Conservation (phyloP, 2,329 filamentous ascomycete genomes). For the Neobulgaria alba region DNA sequence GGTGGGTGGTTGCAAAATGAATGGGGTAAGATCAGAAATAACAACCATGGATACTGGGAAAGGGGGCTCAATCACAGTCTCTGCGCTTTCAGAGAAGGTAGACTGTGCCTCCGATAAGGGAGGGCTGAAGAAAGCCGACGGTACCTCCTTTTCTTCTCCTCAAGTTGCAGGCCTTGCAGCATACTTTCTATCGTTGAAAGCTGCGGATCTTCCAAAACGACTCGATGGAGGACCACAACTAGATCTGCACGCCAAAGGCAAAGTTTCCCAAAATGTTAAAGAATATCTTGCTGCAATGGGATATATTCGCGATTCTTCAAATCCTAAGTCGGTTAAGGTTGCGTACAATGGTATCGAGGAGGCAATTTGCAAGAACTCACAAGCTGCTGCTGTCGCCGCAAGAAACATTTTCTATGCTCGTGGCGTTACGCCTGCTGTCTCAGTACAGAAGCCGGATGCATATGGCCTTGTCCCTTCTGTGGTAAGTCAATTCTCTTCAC, state of each 20-base stretch:
- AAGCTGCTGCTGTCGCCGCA: too few species aligned
- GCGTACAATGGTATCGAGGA: constrained; percentile 5
- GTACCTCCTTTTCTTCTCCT: constrained; percentile 3
- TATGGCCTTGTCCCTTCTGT: too few species aligned
- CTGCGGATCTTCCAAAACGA: neutral
- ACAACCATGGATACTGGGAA: neutral
- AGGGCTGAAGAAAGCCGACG: neutral
- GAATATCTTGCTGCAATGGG: constrained; percentile 1
- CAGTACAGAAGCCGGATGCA: too few species aligned
- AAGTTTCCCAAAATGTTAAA: constrained; percentile 1
- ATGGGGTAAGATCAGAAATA: neutral
- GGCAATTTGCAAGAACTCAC: too few species aligned
- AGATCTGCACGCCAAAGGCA: constrained; percentile 4
- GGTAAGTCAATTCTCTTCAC: too few species aligned
- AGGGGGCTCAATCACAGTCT: constrained; percentile 1
- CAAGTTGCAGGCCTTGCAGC: constrained; percentile 4
- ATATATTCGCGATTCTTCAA: neutral
- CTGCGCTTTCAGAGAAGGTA: constrained; percentile 1
- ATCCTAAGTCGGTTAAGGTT: neutral
- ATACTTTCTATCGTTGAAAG: constrained; percentile 1
- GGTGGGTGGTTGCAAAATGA: constrained; percentile 1
- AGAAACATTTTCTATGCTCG: too few species aligned
- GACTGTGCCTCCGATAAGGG: constrained; percentile 1
- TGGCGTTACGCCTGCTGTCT: too few species aligned
- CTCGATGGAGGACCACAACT: neutral